Conservation (phyloP, 768 basidiomycete genomes). For the Termitomyces bulborhizus region DNA sequence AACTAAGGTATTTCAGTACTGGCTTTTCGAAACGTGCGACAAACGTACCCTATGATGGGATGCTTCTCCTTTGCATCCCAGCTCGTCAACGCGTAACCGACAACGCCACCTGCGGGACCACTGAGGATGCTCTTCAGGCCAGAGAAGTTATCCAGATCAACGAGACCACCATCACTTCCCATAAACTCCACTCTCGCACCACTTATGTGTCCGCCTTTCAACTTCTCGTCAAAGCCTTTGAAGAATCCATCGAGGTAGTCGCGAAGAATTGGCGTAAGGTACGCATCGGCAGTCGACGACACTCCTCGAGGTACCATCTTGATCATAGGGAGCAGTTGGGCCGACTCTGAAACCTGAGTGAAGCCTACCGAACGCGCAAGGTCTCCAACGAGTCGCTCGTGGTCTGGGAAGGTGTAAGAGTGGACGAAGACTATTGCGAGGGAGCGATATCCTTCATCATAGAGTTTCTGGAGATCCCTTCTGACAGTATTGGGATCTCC, state of each 20-base stretch:
- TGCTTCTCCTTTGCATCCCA: slow-evolving; percentile 70
- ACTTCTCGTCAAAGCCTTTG: slow-evolving; percentile 72
- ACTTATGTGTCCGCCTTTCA: slow-evolving; percentile 50
- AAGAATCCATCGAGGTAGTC: slow-evolving; percentile 92
- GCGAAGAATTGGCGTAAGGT: slow-evolving; percentile 83
- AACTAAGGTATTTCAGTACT: slow-evolving; percentile 29
- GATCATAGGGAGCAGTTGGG: slow-evolving; percentile 88
- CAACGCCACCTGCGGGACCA: slow-evolving; percentile 93
- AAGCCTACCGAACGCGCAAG: slow-evolving; percentile 84
- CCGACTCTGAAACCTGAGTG: slow-evolving; percentile 82
- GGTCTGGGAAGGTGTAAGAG: slow-evolving; percentile 87
- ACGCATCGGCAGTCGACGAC: slow-evolving; percentile 92
- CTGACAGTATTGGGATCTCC: slow-evolving; percentile 50
- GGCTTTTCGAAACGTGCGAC: background rate
- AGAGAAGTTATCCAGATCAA: slow-evolving; percentile 79
- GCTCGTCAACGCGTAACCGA: slow-evolving; percentile 89
- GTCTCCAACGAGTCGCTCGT: slow-evolving; percentile 68
- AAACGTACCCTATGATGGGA: slow-evolving; percentile 78
- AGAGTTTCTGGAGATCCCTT: slow-evolving; percentile 61
- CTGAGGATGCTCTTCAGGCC: slow-evolving; percentile 91
- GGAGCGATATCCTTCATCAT: slow-evolving; percentile 79
- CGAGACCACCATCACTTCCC: slow-evolving; percentile 86
- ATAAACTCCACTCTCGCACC: slow-evolving; percentile 89
- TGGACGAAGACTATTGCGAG: slow-evolving; percentile 88
- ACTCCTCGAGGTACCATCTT: slow-evolving; percentile 92